phyloP scores from a whole-genome alignment of 768 basidiomycete species.

The Phlebiopsis flavidoalba region DNA sequence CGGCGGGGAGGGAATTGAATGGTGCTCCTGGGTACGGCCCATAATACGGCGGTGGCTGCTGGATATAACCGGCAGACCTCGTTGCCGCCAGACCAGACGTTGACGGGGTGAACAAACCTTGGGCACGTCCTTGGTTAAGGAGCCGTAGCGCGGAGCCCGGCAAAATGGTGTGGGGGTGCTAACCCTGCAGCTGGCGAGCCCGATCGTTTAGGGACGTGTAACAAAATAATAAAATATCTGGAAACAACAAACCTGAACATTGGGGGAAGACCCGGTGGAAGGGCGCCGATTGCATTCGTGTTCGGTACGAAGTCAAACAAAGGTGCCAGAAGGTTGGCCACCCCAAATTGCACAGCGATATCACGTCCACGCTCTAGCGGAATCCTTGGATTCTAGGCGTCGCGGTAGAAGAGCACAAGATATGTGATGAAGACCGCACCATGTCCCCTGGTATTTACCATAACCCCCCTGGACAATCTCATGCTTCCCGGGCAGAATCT shows the following conservation, averaged over 20 bases:
- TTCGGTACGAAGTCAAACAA: slow-evolving; percentile 91
- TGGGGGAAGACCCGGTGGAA: slow-evolving; percentile 39
- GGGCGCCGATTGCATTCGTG: slow-evolving; percentile 60
- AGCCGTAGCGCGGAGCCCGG: slow-evolving; percentile 82
- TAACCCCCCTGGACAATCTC: slow-evolving; percentile 99
- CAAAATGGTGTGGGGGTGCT: slow-evolving; percentile 81
- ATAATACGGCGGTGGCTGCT: slow-evolving; percentile 46
- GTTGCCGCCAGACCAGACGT: slow-evolving; percentile 54
- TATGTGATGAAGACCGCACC: slow-evolving; percentile 45
- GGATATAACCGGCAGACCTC: slow-evolving; percentile 43
- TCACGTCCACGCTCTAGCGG: slow-evolving; percentile 93
- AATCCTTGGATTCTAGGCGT: slow-evolving; percentile 57
- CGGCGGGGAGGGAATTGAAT: slow-evolving; percentile 34
- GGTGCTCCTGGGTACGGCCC: slow-evolving; percentile 47
- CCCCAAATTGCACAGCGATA: slow-evolving; percentile 88
- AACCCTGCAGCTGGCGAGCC: slow-evolving; percentile 32
- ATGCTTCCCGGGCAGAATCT: slow-evolving; percentile 91
- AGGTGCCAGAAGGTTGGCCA: slow-evolving; percentile 80
- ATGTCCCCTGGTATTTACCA: slow-evolving; percentile 98
- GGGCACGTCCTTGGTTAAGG: slow-evolving; percentile 80
- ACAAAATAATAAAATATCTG: not conserved
- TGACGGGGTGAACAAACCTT: slow-evolving; percentile 82
- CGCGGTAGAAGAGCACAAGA: not conserved
- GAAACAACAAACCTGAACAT: slow-evolving; percentile 7
- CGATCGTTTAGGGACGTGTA: slow-evolving; percentile 3